Percentiles rank a stretch among this genome's conserved stretches.
These are phyloP conservation scores for Setaria viridis DNA, from an alignment of 202 grass and related monocot species.

Conservation along the genomic window DNA sequence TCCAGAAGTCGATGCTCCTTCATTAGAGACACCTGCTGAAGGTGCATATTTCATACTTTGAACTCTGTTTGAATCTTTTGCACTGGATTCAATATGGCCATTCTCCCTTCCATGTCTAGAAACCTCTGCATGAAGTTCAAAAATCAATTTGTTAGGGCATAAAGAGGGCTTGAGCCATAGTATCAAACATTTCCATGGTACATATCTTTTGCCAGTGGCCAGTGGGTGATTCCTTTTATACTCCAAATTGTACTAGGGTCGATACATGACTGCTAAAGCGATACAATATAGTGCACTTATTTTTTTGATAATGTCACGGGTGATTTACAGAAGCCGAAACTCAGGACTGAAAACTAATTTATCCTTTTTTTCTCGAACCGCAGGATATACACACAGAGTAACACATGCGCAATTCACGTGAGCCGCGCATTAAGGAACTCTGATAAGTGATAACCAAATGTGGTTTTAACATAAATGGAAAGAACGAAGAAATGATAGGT, in stretches of 20 bases:
- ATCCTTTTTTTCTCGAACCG: not conserved
- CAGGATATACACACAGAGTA: not conserved
- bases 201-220: not conserved
- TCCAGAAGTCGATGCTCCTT: slow-evolving; percentile 90
- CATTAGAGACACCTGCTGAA: slow-evolving; percentile 63
- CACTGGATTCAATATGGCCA: slow-evolving; percentile 69
- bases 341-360: not conserved
- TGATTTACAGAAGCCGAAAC: not conserved
- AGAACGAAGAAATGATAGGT: not conserved
- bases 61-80: slow-evolving; percentile 67
- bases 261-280: not conserved
- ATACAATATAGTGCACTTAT: not conserved
- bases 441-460: not conserved
- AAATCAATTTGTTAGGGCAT: slow-evolving; percentile 34
- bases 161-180: slow-evolving; percentile 8
- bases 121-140: slow-evolving; percentile 69
- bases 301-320: not conserved
- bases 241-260: not conserved
- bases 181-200: not conserved
- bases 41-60: slow-evolving; percentile 63
- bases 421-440: not conserved
- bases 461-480: not conserved
- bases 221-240: not conserved
- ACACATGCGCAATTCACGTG: not conserved
- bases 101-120: slow-evolving; percentile 92